These are phyloP conservation scores for Apium graveolens DNA, from an alignment of 129 eudicot species.

Conservation along the genomic window DNA sequence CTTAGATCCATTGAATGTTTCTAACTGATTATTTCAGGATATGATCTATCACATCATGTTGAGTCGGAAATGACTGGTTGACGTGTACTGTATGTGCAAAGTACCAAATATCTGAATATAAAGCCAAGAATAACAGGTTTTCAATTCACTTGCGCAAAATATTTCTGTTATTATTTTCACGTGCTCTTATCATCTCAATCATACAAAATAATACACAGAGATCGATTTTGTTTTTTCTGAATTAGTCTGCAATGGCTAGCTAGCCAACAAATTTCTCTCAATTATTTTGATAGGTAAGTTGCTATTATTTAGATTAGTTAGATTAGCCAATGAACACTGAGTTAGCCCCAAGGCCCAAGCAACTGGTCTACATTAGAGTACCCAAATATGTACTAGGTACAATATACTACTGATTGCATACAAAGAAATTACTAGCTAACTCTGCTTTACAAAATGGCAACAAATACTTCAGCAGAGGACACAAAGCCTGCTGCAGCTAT, in stretches of 20 bases:
- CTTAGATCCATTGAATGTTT: no score
- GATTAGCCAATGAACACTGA: not conserved
- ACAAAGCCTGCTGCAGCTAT: constrained; percentile 2
- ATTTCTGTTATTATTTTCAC: not conserved
- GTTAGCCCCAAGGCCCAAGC: not conserved
- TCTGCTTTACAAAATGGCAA: not conserved
- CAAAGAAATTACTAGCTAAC: not conserved
- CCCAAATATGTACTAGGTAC: no score
- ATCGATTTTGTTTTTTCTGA: no score
- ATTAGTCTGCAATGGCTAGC: no score
- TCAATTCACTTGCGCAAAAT: not conserved
- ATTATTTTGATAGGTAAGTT: not conserved
- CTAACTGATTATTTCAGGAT: no score
- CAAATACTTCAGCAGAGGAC: not conserved
- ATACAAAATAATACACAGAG: constrained; percentile 52
- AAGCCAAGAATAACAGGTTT: not conserved
- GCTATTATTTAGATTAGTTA: not conserved
- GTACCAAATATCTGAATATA: not conserved
- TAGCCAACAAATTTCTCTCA: not conserved
- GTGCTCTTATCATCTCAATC: not conserved
- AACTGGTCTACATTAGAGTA: not conserved
- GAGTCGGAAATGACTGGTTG: not conserved
- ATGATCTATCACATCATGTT: not conserved
- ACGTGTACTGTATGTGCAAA: not conserved
- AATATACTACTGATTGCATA: no score